phyloP scores from a whole-genome alignment of 2,329 filamentous ascomycete species.

The Colletotrichum scovillei region DNA sequence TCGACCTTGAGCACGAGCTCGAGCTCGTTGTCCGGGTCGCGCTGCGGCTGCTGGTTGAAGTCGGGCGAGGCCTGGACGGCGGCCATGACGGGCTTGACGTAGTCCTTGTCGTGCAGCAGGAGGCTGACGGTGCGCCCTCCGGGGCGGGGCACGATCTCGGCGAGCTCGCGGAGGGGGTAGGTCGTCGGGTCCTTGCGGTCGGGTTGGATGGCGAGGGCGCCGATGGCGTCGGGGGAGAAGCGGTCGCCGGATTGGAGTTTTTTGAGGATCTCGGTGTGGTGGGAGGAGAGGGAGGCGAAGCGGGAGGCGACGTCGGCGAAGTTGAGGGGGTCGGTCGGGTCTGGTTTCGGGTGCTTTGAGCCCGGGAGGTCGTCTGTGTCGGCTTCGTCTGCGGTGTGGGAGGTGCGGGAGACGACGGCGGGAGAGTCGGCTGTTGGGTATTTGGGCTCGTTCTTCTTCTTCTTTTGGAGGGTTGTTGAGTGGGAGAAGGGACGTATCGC shows the following conservation, averaged over 20 bases:
- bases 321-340: constrained; percentile 59
- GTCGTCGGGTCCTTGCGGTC: constrained; percentile 41
- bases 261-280: constrained; percentile 54
- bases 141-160: constrained; percentile 62
- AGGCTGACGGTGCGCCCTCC: constrained; percentile 54
- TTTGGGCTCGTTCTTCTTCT: constrained; percentile 46
- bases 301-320: constrained; percentile 60
- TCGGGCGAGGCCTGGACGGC: constrained; percentile 63
- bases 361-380: constrained; percentile 35
- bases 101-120: constrained; percentile 54
- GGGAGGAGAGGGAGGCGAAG: constrained; percentile 52
- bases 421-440: constrained; percentile 36
- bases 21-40: constrained; percentile 67
- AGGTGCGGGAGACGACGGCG: constrained; percentile 30
- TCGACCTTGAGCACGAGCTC: constrained; percentile 67
- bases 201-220: constrained; percentile 54
- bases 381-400: constrained; percentile 38
- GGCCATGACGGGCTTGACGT: constrained; percentile 66
- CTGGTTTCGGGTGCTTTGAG: constrained; percentile 43
- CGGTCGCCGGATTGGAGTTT: constrained; percentile 59
- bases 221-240: constrained; percentile 63
- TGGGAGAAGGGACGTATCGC: constrained; percentile 44
- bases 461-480: constrained; percentile 47
- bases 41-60: constrained; percentile 72
- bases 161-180: constrained; percentile 67